phyloP scores from a whole-genome alignment of 495 filamentous ascomycete species.

The Parmelia sp. region DNA sequence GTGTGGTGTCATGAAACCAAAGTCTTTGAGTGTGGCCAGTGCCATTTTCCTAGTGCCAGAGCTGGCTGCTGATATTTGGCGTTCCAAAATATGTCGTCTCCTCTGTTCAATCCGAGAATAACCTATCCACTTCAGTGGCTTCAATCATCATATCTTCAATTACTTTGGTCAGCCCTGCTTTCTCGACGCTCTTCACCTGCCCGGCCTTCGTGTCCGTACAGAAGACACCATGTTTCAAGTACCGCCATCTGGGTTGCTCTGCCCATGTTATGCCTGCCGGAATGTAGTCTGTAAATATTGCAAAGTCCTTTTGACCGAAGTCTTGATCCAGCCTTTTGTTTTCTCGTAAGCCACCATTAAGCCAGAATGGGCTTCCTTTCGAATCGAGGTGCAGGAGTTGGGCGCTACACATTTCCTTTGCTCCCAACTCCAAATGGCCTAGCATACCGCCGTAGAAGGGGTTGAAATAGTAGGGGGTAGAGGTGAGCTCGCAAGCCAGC shows the following conservation, averaged over 20 bases:
- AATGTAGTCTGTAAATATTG: background rate
- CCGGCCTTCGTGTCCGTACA: background rate
- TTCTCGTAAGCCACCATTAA: conserved; percentile 3
- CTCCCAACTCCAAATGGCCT: background rate
- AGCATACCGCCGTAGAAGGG: conserved; percentile 3
- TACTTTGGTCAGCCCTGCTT: background rate
- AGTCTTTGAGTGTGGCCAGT: background rate
- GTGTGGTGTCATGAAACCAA: background rate
- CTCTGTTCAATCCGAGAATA: background rate
- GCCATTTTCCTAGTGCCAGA: background rate
- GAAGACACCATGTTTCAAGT: background rate
- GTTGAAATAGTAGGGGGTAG: conserved; percentile 3
- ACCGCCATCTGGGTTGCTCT: conserved; percentile 3
- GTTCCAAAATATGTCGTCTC: background rate
- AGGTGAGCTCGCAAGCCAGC: background rate
- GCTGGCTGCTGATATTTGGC: background rate
- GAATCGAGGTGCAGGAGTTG: conserved; percentile 4
- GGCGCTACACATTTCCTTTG: conserved; percentile 4
- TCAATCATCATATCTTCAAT: background rate
- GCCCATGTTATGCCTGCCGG: background rate
- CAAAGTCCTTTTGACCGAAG: conserved; percentile 1
- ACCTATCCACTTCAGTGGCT: background rate
- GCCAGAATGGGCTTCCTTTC: conserved; percentile 1
- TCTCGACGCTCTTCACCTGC: background rate
- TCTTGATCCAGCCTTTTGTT: conserved; percentile 7